These are phyloP conservation scores for Samsoniella hepiali DNA, from an alignment of 2,329 filamentous ascomycete genomes.

Conservation along the genomic window DNA sequence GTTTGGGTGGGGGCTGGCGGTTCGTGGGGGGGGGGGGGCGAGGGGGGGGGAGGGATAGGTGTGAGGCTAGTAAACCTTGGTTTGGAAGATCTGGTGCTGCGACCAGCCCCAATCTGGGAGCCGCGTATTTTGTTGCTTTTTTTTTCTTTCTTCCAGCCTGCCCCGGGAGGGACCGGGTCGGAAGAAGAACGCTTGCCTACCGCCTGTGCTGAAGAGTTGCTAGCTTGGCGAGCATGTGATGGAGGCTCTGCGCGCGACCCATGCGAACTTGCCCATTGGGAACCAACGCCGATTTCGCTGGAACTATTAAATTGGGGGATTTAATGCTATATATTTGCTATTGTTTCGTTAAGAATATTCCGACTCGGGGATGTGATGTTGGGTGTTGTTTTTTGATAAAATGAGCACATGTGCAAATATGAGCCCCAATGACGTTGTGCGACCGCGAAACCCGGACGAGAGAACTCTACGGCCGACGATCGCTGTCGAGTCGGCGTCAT, in stretches of 20 bases:
- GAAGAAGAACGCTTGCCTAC: neutral
- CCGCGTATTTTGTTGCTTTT: neutral
- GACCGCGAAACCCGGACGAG: neutral
- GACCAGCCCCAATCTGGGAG: slow-evolving; percentile 1
- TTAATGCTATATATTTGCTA: too few relatives aligned
- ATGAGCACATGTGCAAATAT: neutral
- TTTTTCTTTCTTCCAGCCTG: neutral
- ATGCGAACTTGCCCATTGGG: neutral
- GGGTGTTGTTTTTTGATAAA: neutral
- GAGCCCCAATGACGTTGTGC: neutral
- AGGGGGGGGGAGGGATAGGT: neutral
- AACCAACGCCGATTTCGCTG: neutral
- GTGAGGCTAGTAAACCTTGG: slow-evolving; percentile 16
- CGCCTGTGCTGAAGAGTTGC: too few relatives aligned
- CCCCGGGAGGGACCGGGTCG: slow-evolving; percentile 17
- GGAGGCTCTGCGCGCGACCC: neutral
- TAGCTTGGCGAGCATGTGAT: slow-evolving; percentile 8
- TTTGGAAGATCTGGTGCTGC: slow-evolving; percentile 2
- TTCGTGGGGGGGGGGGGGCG: too few relatives aligned
- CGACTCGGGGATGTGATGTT: too few relatives aligned
- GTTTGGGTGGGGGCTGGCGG: too few relatives aligned
- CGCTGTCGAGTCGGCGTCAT: neutral
- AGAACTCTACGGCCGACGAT: neutral
- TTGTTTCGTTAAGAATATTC: too few relatives aligned
- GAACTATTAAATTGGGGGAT: neutral